Conservation (phyloP, 106 monocot genomes). For the Allium cepa region DNA sequence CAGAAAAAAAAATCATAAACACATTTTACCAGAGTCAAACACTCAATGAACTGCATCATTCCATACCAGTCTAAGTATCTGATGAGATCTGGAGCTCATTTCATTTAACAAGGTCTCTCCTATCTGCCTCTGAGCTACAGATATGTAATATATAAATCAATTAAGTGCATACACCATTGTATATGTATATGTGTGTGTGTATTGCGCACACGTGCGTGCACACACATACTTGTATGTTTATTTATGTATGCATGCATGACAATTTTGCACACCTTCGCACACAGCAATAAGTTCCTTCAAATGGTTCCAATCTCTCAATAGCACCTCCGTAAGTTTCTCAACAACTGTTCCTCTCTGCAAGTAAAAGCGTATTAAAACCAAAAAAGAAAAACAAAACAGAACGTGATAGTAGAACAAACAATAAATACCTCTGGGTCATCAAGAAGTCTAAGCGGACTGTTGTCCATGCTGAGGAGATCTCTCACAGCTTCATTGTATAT, state of each 20-base stretch:
- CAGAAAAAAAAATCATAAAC: background rate
- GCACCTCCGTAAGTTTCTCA: conserved; percentile 20
- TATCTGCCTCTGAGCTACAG: conserved; percentile 76
- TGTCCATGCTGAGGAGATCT: conserved; percentile 82
- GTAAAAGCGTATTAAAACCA: conserved; percentile 13
- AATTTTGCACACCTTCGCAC: conserved; percentile 64
- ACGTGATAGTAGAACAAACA: background rate
- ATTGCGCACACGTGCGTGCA: no score
- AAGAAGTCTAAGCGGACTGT: conserved; percentile 71
- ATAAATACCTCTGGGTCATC: conserved; percentile 85
- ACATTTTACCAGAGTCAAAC: conserved; percentile 3
- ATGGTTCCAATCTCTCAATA: conserved; percentile 10
- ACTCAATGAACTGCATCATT: background rate
- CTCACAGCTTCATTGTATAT: conserved; percentile 96
- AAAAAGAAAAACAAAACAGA: background rate
- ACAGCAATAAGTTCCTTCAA: conserved; percentile 20
- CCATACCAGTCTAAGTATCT: conserved; percentile 87
- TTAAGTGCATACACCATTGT: no score
- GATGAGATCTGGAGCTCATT: conserved; percentile 97
- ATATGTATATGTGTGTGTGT: no score
- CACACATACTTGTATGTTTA: no score
- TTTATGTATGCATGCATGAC: no score
- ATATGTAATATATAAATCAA: conserved; percentile 1
- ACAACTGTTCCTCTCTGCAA: conserved; percentile 32
- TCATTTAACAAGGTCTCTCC: conserved; percentile 94